These are phyloP conservation scores for Curvularia hawaiiensis DNA, from an alignment of 2,329 filamentous ascomycete species.

Conservation along the genomic window DNA sequence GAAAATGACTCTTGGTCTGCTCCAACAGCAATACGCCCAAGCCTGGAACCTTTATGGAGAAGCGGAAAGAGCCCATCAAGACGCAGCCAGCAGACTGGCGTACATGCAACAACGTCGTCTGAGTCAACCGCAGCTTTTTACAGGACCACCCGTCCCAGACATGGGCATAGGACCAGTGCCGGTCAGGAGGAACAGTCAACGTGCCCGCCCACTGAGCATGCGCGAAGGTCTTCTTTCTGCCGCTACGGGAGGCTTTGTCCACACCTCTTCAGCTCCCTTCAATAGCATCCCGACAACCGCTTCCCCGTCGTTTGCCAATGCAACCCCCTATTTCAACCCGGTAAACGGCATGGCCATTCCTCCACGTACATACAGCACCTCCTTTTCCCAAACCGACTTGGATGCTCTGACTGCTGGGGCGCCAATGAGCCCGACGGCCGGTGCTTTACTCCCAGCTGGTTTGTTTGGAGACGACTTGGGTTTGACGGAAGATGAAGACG, in stretches of 20 bases:
- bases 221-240: slow-evolving; percentile 41
- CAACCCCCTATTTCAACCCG: slow-evolving; percentile 61
- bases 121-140: slow-evolving; percentile 48
- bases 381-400: slow-evolving; percentile 66
- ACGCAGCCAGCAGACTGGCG: slow-evolving; percentile 50
- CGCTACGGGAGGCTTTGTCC: slow-evolving; percentile 43
- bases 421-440: slow-evolving; percentile 77
- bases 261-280: slow-evolving; percentile 50
- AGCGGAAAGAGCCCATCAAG: slow-evolving; percentile 47
- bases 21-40: slow-evolving; percentile 56
- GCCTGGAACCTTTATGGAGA: slow-evolving; percentile 43
- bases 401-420: slow-evolving; percentile 67
- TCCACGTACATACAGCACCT: slow-evolving; percentile 29
- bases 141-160: slow-evolving; percentile 36
- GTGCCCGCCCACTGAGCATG: slow-evolving; percentile 48
- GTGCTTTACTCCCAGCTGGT: slow-evolving; percentile 73
- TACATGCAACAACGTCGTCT: slow-evolving; percentile 45
- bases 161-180: slow-evolving; percentile 24
- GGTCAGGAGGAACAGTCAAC: slow-evolving; percentile 49
- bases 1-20: slow-evolving; percentile 58
- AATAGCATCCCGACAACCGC: slow-evolving; percentile 54
- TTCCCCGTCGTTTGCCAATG: slow-evolving; percentile 59
- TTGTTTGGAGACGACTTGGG: slow-evolving; percentile 69
- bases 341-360: slow-evolving; percentile 66
- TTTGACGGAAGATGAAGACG: slow-evolving; percentile 43